Evolutionary conservation across 257 asterid species (phyloP), one percentile per base, ranked within the genome.

Genomic region (Capsicum pubescens): DNA sequence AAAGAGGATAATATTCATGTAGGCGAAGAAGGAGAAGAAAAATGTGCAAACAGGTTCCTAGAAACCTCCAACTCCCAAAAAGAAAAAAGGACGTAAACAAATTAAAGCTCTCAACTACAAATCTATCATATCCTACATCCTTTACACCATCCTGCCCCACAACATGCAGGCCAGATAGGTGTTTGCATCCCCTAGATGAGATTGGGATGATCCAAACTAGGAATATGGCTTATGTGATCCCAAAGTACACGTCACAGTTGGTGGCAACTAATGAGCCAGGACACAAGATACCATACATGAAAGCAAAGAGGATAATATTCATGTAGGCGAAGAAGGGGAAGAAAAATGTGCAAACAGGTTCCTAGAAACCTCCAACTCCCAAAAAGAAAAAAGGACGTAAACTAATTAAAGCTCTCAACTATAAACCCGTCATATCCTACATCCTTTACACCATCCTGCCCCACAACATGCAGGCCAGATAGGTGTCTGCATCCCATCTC

Each of bases 181-280:
- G 13, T 12, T 39, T 14, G 59, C 80, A 72, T 48, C 80, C 44
- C 59, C 79, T 48, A 52, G 44, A 82, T 26, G 2, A 66, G 76
- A 82, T 26, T 57, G 6, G 54, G 79, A 67, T 26, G 8, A 69
- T 52, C 78, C 36, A 82, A 54, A 52, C 17, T 15, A 66, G 84
- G 64, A 66, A 59, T 54, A 14, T 39, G 77, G 12, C 42, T 26
- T 72, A 72, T 21, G 13, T 3, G 19, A 82, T 82, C 26, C 67
- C 61, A 36, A 63, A 66, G 79, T 15, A 82, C 48, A 82, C 52
- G 79, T 52, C 79, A 82, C 61, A 48, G 26, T 14, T 82, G 63
- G 84, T 64, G 46, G 78, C 60, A 12, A 48, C n/a, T 44, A 71
- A 72, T 72, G 19, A 52, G 56, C 80, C 21, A 72, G 60, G 80